A percentile compares a stretch with the other conserved stretches of the same genome.
These are phyloP conservation scores for Xylaria sp. DNA, from an alignment of 2,329 filamentous ascomycete genomes.

Conservation along the genomic window DNA sequence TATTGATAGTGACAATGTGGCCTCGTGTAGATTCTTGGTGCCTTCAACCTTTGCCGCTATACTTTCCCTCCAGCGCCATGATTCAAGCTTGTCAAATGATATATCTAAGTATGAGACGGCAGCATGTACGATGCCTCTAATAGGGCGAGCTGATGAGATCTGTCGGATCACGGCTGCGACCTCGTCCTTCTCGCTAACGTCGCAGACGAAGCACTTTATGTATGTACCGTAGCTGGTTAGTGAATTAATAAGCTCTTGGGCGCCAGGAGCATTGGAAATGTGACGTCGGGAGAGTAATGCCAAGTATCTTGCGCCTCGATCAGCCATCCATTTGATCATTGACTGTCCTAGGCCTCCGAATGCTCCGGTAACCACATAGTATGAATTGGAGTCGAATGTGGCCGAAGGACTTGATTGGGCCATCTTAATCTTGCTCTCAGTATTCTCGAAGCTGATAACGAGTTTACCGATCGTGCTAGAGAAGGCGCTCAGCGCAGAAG, in stretches of 20 bases:
- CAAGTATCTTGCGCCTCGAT: background rate
- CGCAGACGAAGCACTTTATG: no score
- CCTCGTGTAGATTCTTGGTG: conserved; percentile 33
- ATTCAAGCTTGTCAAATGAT: conserved; percentile 17
- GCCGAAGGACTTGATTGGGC: background rate
- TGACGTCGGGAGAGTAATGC: background rate
- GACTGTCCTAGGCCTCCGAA: background rate
- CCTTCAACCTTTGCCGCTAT: conserved; percentile 35
- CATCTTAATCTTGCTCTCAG: background rate
- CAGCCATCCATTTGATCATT: background rate
- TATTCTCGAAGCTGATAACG: background rate
- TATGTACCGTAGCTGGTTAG: no score
- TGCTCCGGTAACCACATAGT: background rate
- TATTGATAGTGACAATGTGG: conserved; percentile 1
- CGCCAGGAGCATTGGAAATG: background rate
- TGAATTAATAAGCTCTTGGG: no score
- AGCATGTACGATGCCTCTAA: background rate
- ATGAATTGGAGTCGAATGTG: background rate
- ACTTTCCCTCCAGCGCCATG: conserved; percentile 24
- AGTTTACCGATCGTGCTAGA: background rate
- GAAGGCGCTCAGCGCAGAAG: no score
- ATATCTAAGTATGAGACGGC: conserved; percentile 9
- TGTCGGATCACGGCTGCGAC: no score
- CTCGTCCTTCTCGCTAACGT: no score
- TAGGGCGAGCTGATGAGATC: background rate